Base-by-base conservation (phyloP, 202 grass and related monocot species). In the Cymbopogon flexuosus region DNA sequence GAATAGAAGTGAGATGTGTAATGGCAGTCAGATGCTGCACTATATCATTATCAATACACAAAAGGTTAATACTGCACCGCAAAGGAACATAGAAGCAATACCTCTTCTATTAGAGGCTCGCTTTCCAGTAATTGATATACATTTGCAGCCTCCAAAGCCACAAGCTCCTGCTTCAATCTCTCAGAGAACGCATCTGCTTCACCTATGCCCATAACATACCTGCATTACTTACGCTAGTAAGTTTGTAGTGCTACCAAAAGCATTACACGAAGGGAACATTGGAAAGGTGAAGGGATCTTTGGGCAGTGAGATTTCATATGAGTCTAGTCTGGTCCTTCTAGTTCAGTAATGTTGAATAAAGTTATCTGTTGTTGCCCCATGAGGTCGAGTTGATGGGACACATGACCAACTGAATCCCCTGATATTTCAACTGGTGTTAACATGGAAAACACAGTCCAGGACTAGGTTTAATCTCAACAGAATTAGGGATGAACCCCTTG, bases 181-280 rank as follows among this genome's bases (percentile, higher is more conserved):
- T 99, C 96, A 68, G 96, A 99, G 85, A 99, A 99, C 21, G 92
- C 96, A 88, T 99, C 90, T 24, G 96, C 96, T 88, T 99, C 96
- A 45, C 96, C 96, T 88, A 99, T 91, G 73, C 96, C 96, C 88
- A 99, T 92, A 68, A 99, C 96, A 83, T 99, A 99, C 70, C 96
- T 99, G 83, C 85, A 91, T 85, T 78, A 69, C 78, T 60, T 85
- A 51, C 14, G 83, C 40, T 43, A 33, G 78, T 88, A 41, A 86
- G 76, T 37, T 68, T 63, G 41, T 43, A 59, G n/a, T 72, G 77
- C 42, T 61, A 21, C 33, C 34, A 91, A 41, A 36, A 54, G 45
- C 65, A 77, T 58, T 51, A 46, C 22, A 12, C 21, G 14, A 30
- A 30, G 41, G 68, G 3, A 68, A 70, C 13, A 30, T 46, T 15